Evolutionary conservation across 495 filamentous ascomycete genomes (phyloP).

Genomic region (Penicillium bialowiezense): DNA sequence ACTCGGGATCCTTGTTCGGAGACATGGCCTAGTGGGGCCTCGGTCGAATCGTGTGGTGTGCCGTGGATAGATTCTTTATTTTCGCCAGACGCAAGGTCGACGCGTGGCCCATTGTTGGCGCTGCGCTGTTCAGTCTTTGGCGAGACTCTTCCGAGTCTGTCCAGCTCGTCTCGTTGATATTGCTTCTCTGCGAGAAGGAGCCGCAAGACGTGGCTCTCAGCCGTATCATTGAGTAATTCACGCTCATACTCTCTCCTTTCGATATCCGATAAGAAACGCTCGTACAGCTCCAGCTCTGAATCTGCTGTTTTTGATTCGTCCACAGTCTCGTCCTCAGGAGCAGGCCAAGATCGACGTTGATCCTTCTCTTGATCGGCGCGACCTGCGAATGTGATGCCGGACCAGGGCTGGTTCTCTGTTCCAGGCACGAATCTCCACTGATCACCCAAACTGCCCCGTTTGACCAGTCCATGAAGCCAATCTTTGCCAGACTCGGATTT

Average conservation of each 20-base stretch:
- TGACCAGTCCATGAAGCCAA: conserved; percentile 37
- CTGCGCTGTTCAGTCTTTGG: conserved; percentile 8
- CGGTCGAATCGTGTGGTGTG: conserved; percentile 6
- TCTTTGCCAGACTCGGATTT: conserved; percentile 30
- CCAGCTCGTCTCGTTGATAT: conserved; percentile 14
- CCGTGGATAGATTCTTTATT: conserved; percentile 31
- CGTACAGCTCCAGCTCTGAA: conserved; percentile 46
- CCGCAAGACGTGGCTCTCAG: conserved; percentile 34
- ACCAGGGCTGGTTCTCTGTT: conserved; percentile 18
- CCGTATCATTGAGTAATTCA: conserved; percentile 21
- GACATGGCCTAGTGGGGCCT: conserved; percentile 2
- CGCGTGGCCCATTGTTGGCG: conserved; percentile 28
- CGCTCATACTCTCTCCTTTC: conserved; percentile 34
- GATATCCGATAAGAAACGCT: conserved; percentile 42
- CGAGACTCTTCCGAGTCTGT: not conserved
- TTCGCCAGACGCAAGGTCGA: conserved; percentile 32
- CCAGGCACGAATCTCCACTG: conserved; percentile 32
- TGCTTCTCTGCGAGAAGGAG: conserved; percentile 32
- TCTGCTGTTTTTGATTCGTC: conserved; percentile 15
- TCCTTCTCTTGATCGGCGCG: conserved; percentile 7
- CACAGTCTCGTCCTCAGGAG: conserved; percentile 4
- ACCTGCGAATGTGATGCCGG: conserved; percentile 24
- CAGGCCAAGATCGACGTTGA: not conserved
- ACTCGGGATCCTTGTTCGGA: conserved; percentile 27
- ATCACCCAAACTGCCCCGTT: conserved; percentile 40